Evolutionary conservation across 164 flowering plant species (phyloP).

Genomic region (Tinospora cordifolia): DNA sequence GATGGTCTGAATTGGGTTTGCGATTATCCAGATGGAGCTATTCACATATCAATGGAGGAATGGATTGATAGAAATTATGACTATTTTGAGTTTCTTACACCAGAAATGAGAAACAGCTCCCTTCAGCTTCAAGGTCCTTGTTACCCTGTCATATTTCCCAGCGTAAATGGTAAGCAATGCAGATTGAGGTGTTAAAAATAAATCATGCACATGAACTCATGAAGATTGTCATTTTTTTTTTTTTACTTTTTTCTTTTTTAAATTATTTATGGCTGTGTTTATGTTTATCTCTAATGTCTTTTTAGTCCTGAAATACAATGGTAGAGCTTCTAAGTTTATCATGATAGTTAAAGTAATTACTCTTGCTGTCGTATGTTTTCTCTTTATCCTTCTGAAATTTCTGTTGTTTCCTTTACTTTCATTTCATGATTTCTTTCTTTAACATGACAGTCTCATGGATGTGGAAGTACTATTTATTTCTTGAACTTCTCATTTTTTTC

Average conservation of each 20-base stretch:
- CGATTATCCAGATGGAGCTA: conserved; percentile 93
- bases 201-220: not conserved
- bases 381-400: too few relatives aligned
- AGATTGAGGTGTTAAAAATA: not conserved
- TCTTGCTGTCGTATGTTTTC: too few relatives aligned
- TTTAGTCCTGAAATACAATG: not conserved
- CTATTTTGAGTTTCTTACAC: conserved; percentile 79
- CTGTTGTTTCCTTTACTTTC: not conserved
- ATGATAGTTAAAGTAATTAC: too few relatives aligned
- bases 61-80: conserved; percentile 94
- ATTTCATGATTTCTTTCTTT: not conserved
- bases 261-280: not conserved
- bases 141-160: conserved; percentile 94
- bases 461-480: not conserved
- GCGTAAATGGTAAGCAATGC: conserved; percentile 71
- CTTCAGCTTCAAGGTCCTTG: conserved; percentile 98
- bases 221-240: not conserved
- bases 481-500: not conserved
- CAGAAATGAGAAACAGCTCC: conserved; percentile 79
- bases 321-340: not conserved
- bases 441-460: not conserved
- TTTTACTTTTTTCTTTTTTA: not conserved
- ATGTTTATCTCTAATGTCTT: not conserved
- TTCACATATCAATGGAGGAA: conserved; percentile 52
- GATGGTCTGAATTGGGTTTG: conserved; percentile 91